Percentiles rank a stretch among this genome's conserved stretches.
phyloP scores from a whole-genome alignment of 768 basidiomycete genomes.

The Trametes maxima region DNA sequence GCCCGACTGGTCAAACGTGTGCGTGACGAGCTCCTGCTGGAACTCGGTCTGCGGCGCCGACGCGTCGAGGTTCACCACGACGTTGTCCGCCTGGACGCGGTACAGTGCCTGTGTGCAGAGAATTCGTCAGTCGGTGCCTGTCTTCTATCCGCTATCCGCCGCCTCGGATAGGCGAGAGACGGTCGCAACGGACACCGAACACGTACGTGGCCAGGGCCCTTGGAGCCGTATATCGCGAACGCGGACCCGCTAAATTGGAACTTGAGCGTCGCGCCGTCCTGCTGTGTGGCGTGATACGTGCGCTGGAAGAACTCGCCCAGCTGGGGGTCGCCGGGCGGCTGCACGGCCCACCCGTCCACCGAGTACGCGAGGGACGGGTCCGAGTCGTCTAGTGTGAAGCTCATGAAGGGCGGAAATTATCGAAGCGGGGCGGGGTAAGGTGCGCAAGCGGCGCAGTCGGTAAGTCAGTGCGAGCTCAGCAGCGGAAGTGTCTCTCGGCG shows the following conservation, averaged over 20 bases:
- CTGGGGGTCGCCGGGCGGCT: slow-evolving; percentile 25
- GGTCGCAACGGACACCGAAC: not conserved
- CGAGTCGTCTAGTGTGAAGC: slow-evolving; percentile 37
- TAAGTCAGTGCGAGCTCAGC: not conserved
- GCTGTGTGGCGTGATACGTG: slow-evolving; percentile 32
- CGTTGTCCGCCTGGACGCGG: slow-evolving; percentile 30
- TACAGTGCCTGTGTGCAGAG: slow-evolving; percentile 23
- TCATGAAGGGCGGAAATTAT: slow-evolving; percentile 19
- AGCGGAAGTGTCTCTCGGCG: not conserved
- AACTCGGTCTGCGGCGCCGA: slow-evolving; percentile 20
- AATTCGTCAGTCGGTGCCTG: not conserved
- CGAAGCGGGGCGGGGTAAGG: not conserved
- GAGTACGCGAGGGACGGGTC: slow-evolving; percentile 28
- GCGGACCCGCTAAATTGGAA: slow-evolving; percentile 27
- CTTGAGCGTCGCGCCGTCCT: slow-evolving; percentile 27
- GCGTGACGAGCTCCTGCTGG: slow-evolving; percentile 30
- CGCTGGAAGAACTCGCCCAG: slow-evolving; percentile 27
- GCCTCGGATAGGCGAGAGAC: not conserved
- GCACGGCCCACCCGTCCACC: slow-evolving; percentile 28
- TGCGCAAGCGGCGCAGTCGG: not conserved
- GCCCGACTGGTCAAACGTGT: slow-evolving; percentile 16
- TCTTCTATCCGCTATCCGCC: too few species aligned
- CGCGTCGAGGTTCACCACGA: slow-evolving; percentile 26
- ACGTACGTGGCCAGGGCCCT: slow-evolving; percentile 34
- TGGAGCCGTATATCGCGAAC: slow-evolving; percentile 33